Evolutionary conservation across 257 asterid species (phyloP), one percentile per base, ranked within the genome.

Genomic region (Cynanchum wilfordii): DNA sequence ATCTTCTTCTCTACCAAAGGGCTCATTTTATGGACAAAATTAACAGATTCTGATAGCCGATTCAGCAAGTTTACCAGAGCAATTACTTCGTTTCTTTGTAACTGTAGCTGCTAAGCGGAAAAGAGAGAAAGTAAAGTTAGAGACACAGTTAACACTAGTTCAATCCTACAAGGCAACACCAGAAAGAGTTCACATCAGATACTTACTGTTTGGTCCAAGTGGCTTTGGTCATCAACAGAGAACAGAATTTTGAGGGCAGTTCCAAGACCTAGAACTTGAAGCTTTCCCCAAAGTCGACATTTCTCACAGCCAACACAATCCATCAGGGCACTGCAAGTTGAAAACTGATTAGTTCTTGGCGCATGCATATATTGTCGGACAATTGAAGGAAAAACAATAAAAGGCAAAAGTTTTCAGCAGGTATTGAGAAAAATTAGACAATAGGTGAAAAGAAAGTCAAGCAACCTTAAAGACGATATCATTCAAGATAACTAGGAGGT

Each of bases 251-350:
- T 93, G 27, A 93, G 77, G 49, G 98, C 97, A 70, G 97, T 93
- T 83, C 98, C 98, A n/a, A 93, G 95, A 55, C 98, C 98, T 66
- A 87, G 96, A 70, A 89, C 94, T 79, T 93, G 98, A 70, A 93
- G 97, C 78, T 93, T 93, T 45, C 97, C 97, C 98, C 98, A 90
- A 49, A 93, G 91, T 51, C 97, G 97, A 74, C 98, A 93, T 84
- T 93, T 93, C 74, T 93, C 98, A 33, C 97, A 93, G 71, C 98
- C 98, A 67, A 93, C 96, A 82, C 98, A 93, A 76, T 93, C 98
- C 91, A 93, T 93, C 79, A 93, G 75, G 70, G 93, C 92, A 57
- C 98, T 93, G 88, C 82, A 77, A 68, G 70, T 81, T 54, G 47
- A 71, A 77, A 47, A 69, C 68, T 56, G 17, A 38, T 50, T 78